These are phyloP conservation scores for Rhodamnia rubescens DNA, from an alignment of 345 rosid genomes.

Conservation along the genomic window DNA sequence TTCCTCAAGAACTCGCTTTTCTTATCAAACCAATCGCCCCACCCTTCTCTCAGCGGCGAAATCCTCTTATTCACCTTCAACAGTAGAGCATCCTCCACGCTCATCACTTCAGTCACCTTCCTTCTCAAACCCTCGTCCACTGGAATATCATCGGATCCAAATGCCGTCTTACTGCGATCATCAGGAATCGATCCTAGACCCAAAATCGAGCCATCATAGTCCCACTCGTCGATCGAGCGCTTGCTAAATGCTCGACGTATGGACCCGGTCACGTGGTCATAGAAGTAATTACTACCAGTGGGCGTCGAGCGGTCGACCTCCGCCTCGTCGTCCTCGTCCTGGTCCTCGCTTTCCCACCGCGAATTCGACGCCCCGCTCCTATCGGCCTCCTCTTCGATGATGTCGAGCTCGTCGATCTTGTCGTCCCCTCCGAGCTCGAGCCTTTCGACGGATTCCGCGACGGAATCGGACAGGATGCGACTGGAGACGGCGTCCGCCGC, in stretches of 20 bases:
- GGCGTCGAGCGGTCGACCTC: conserved; percentile 17
- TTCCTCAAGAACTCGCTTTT: conserved; percentile 78
- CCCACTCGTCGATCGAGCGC: conserved; percentile 85
- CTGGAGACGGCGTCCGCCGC: conserved; percentile 18
- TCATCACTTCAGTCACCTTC: conserved; percentile 49
- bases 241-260: conserved; percentile 46
- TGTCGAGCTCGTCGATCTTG: conserved; percentile 78
- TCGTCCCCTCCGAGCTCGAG: conserved; percentile 21
- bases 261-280: conserved; percentile 61
- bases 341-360: conserved; percentile 6
- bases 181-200: conserved; percentile 10
- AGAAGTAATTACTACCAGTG: conserved; percentile 46
- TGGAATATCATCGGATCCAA: conserved; percentile 76
- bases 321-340: conserved; percentile 19
- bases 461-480: conserved; percentile 52
- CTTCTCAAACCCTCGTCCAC: conserved; percentile 63
- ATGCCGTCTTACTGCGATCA: conserved; percentile 29
- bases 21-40: conserved; percentile 98
- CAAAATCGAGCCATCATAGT: conserved; percentile 41
- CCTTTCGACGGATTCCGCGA: conserved; percentile 9
- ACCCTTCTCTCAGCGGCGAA: conserved; percentile 71
- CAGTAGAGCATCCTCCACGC: conserved; percentile 68
- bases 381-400: conserved; percentile 23
- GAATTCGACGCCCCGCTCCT: conserved; percentile 4
- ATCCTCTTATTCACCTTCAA: conserved; percentile 42